Evolutionary conservation across 805 yeast species (phyloP).

Genomic region (Candida nemodendra): DNA sequence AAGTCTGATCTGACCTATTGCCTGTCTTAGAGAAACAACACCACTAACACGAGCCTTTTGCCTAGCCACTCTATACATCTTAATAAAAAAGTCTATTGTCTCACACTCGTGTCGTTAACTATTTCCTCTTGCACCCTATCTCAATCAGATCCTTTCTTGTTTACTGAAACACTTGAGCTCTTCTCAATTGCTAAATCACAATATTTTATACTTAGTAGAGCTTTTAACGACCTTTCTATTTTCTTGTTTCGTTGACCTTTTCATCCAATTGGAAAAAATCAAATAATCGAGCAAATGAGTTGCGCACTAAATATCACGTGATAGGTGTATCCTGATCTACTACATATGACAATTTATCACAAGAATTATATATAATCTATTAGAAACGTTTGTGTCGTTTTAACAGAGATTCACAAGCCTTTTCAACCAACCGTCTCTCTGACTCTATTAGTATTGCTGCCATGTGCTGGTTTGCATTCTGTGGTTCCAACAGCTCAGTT

Average conservation of each 20-base stretch:
- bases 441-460: too few relatives aligned
- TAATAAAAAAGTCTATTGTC: too few relatives aligned
- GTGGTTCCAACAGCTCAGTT: neutral
- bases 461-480: neutral
- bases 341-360: too few relatives aligned
- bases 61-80: constrained; percentile 16
- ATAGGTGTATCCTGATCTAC: neutral
- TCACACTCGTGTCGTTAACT: too few relatives aligned
- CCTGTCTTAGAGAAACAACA: neutral
- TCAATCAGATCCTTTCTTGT: too few relatives aligned
- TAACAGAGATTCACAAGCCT: too few relatives aligned
- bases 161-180: too few relatives aligned
- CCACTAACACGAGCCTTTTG: constrained; percentile 1
- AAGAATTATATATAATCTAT: too few relatives aligned
- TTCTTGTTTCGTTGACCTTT: constrained; percentile 4
- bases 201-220: constrained; percentile 1
- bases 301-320: neutral
- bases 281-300: constrained; percentile 1
- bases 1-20: constrained; percentile 18
- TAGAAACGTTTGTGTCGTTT: too few relatives aligned
- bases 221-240: constrained; percentile 4
- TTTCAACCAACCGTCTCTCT: too few relatives aligned
- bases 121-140: too few relatives aligned
- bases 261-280: constrained; percentile 16
- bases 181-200: too few relatives aligned